phyloP scores from a whole-genome alignment of 441 rosid genomes.

The Croton laevigatus region DNA sequence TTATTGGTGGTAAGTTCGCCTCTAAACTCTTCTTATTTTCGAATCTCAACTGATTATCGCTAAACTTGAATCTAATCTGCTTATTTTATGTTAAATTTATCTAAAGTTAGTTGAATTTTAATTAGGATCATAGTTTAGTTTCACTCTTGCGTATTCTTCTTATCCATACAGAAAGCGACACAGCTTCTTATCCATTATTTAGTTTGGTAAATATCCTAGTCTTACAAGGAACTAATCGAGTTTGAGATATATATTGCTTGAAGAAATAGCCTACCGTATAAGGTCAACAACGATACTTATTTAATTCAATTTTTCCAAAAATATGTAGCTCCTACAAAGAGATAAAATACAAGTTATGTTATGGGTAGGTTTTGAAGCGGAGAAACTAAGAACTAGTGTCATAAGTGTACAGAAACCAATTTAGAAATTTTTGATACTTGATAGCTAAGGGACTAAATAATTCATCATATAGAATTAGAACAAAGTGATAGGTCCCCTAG shows the following conservation, averaged over 20 bases:
- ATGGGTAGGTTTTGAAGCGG: neutral
- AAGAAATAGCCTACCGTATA: neutral
- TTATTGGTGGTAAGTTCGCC: slow-evolving; percentile 73
- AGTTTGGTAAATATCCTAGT: neutral
- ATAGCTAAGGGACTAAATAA: neutral
- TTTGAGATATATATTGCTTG: neutral
- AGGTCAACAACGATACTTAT: too few species aligned
- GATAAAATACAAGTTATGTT: neutral
- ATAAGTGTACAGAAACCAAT: neutral
- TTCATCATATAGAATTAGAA: neutral
- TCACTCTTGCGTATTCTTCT: neutral
- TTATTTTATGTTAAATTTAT: too few species aligned
- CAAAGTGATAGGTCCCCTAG: too few species aligned
- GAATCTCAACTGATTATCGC: too few species aligned
- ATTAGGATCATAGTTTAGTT: too few species aligned
- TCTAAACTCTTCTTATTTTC: neutral
- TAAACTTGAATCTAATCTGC: neutral
- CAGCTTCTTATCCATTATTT: slow-evolving; percentile 1
- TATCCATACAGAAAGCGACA: neutral
- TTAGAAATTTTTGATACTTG: neutral
- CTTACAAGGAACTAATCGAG: neutral
- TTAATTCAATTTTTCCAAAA: too few species aligned
- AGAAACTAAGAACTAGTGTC: neutral
- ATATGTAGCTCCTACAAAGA: neutral
- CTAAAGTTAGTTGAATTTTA: too few species aligned